Evolutionary conservation across 169 alveolate genomes (phyloP).

Genomic region (Plasmodium falciparum): DNA sequence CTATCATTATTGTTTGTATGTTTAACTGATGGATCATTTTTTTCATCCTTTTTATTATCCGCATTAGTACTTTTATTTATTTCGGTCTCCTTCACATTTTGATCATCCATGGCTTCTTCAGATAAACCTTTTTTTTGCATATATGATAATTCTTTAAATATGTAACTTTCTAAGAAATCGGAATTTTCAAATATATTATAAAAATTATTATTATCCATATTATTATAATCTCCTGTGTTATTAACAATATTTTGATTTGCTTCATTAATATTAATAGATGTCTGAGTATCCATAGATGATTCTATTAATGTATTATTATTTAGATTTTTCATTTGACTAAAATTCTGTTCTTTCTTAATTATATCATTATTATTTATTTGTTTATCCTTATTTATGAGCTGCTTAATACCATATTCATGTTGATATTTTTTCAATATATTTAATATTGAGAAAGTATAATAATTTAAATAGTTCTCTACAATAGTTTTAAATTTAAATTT

Average conservation of each 20-base stretch:
- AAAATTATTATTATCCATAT: slow-evolving; percentile 17
- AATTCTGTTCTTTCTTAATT: slow-evolving; percentile 6
- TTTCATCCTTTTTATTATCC: neutral
- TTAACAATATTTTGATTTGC: neutral
- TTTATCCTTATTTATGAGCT: slow-evolving; percentile 9
- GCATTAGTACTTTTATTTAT: neutral
- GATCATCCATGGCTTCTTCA: neutral
- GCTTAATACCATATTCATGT: slow-evolving; percentile 55
- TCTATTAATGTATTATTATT: neutral
- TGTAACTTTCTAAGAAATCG: slow-evolving; percentile 57
- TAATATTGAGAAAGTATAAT: slow-evolving; percentile 60
- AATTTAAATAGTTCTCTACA: slow-evolving; percentile 72
- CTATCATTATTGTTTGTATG: neutral
- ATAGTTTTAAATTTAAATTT: slow-evolving; percentile 69
- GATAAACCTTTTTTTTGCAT: neutral
- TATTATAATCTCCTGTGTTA: neutral
- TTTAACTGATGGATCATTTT: neutral
- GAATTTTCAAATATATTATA: slow-evolving; percentile 61
- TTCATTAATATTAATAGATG: neutral
- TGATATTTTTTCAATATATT: slow-evolving; percentile 46
- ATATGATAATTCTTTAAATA: slow-evolving; percentile 26
- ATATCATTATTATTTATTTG: neutral
- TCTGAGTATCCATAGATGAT: neutral
- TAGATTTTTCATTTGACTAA: neutral
- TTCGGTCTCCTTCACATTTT: neutral